These are phyloP conservation scores for Liriodendron chinense DNA, from an alignment of 164 flowering plant genomes.

Conservation along the genomic window DNA sequence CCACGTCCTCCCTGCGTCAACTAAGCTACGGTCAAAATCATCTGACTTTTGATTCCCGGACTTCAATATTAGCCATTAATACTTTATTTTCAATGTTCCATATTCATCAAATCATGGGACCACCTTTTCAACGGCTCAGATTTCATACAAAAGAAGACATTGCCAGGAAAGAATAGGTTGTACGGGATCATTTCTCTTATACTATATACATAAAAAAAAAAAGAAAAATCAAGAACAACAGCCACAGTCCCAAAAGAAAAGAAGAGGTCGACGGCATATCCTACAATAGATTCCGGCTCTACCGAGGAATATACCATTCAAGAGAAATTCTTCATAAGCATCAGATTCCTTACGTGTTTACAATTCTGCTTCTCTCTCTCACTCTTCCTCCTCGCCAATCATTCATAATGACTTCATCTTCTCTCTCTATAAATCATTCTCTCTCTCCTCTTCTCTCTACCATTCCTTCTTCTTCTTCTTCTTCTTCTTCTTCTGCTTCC, in stretches of 20 bases:
- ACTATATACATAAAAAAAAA: too few relatives aligned
- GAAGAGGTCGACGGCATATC: conserved; percentile 26
- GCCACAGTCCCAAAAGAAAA: conserved; percentile 6
- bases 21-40: too few relatives aligned
- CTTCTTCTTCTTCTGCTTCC: conserved; percentile 6
- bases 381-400: background rate
- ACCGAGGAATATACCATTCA: conserved; percentile 10
- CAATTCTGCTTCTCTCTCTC: background rate
- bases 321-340: conserved; percentile 1
- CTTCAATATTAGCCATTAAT: too few relatives aligned
- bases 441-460: conserved; percentile 29
- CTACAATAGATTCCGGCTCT: conserved; percentile 1
- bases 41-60: too few relatives aligned
- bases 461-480: conserved; percentile 6
- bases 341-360: background rate
- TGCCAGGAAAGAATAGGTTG: too few relatives aligned
- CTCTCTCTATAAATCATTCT: conserved; percentile 56
- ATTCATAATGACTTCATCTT: conserved; percentile 3
- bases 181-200: too few relatives aligned
- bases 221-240: too few relatives aligned
- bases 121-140: too few relatives aligned
- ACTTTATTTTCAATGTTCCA: too few relatives aligned
- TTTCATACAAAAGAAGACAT: too few relatives aligned
- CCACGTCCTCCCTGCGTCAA: too few relatives aligned
- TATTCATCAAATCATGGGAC: too few relatives aligned